A percentile compares a stretch with the other conserved stretches of the same genome.
phyloP scores from a whole-genome alignment of 192 early-diverging fungal genomes.

The Phlyctochytrium bullatum region DNA sequence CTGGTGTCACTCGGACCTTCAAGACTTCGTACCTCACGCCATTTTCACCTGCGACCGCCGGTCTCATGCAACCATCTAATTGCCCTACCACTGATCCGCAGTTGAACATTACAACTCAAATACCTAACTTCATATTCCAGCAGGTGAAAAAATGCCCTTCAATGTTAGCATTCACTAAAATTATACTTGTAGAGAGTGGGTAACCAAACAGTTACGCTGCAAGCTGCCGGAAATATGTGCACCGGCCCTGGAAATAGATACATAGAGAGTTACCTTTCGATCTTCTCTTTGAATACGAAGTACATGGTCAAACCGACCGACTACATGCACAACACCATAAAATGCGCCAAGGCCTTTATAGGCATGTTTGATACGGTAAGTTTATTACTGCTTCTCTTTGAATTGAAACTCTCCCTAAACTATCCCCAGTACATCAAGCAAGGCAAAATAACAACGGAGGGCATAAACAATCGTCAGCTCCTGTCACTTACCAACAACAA shows the following conservation, averaged over 20 bases:
- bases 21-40: neutral
- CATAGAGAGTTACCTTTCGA: neutral
- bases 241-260: neutral
- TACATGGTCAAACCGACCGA: no score
- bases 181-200: neutral
- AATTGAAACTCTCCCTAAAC: no score
- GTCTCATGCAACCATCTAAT: neutral
- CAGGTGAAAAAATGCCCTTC: no score
- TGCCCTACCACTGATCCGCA: constrained; percentile 1
- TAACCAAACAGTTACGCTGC: neutral
- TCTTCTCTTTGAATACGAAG: neutral
- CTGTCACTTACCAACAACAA: neutral
- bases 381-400: no score
- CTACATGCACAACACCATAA: neutral
- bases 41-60: neutral
- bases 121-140: neutral
- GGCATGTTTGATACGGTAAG: neutral
- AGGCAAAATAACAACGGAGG: neutral
- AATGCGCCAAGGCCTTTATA: neutral
- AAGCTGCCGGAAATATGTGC: neutral
- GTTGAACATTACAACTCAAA: neutral
- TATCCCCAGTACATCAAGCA: constrained; percentile 1
- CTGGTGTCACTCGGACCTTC: neutral
- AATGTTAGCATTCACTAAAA: no score
- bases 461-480: neutral